A percentile compares a stretch with the other conserved stretches of the same genome.
Evolutionary conservation across 1,139 yeast genomes (phyloP).

Genomic region (Magnusiomyces clavatus): DNA sequence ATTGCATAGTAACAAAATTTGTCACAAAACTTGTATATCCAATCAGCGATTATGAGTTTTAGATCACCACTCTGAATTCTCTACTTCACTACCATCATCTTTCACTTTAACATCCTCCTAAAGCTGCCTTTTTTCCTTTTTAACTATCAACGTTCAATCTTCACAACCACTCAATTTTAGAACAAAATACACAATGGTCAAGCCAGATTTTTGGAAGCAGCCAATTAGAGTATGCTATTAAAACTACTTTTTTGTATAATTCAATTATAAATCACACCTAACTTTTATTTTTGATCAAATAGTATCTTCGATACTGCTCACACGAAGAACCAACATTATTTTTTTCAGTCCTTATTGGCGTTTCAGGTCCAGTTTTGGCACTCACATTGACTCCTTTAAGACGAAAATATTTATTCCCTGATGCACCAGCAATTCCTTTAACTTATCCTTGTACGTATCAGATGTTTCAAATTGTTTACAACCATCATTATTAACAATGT

Average conservation of each 20-base stretch:
- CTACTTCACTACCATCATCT: background rate
- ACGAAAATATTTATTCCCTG: conserved; percentile 56
- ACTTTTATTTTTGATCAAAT: conserved; percentile 12
- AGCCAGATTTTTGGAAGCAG: conserved; percentile 19
- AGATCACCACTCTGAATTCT: too few species aligned
- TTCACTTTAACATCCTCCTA: background rate
- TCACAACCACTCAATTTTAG: conserved; percentile 6
- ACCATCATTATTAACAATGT: background rate
- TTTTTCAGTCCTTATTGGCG: conserved; percentile 59
- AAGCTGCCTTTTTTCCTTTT: background rate
- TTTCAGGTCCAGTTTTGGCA: conserved; percentile 57
- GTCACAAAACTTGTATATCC: background rate
- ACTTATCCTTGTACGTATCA: conserved; percentile 47
- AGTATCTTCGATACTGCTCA: conserved; percentile 77
- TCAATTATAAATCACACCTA: too few species aligned
- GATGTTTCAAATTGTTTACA: background rate
- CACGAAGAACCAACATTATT: conserved; percentile 75
- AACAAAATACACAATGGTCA: conserved; percentile 2
- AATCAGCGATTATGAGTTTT: background rate
- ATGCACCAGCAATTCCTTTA: conserved; percentile 60
- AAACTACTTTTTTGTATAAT: background rate
- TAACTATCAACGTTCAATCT: background rate
- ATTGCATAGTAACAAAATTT: too few species aligned
- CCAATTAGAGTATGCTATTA: conserved; percentile 19
- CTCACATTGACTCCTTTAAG: conserved; percentile 61